phyloP scores from a whole-genome alignment of 2,329 filamentous ascomycete species.

The Aspergillus novofumigatus region DNA sequence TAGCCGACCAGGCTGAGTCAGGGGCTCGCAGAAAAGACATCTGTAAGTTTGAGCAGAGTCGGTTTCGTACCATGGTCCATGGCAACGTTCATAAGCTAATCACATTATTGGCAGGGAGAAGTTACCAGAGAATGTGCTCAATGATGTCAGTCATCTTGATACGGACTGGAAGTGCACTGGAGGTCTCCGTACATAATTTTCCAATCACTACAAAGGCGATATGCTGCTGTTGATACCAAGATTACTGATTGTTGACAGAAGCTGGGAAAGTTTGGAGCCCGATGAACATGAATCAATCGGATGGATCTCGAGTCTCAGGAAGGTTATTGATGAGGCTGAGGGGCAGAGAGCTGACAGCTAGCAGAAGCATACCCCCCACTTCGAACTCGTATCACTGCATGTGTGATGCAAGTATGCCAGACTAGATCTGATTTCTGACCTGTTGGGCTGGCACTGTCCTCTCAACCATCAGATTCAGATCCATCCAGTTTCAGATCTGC shows the following conservation, averaged over 20 bases:
- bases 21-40: not conserved
- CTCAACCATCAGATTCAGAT: not conserved
- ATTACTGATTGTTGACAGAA: not conserved
- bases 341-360: not conserved
- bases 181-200: not conserved
- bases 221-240: not conserved
- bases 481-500: not conserved
- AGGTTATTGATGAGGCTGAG: not conserved
- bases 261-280: not conserved
- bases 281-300: not conserved
- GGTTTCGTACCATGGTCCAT: conserved; percentile 2
- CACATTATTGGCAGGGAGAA: not conserved
- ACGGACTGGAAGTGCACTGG: not conserved
- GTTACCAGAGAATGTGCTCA: not conserved
- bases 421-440: not conserved
- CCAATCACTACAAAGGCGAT: conserved; percentile 1
- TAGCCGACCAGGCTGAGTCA: conserved; percentile 4
- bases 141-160: conserved; percentile 11
- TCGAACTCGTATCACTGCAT: not conserved
- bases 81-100: not conserved
- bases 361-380: not conserved
- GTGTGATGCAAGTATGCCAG: not conserved
- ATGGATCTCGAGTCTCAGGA: not conserved
- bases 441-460: not conserved
- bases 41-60: not conserved